Base-by-base conservation (phyloP, 441 rosid species). In the Kokia cookei region DNA sequence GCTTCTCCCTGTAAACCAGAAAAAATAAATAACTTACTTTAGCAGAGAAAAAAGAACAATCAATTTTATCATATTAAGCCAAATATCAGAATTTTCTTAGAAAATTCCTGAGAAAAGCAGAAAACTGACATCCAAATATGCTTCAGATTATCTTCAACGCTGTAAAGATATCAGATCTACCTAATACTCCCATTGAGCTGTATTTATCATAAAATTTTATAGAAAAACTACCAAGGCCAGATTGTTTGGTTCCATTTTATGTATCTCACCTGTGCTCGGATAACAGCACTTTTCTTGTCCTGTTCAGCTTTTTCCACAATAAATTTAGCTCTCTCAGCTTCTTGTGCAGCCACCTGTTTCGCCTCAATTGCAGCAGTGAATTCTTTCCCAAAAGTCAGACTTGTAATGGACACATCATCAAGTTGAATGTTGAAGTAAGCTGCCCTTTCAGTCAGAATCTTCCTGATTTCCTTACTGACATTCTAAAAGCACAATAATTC, bases 271-370 rank as follows among this genome's bases (percentile, higher is more conserved):
- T 94, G 86, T 2, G 98, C 97, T 70, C 97, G 87, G 79, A 94
- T 94, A 57, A 94, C 75, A 60, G 98, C 97, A 86, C 97, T 92
- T 83, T 40, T 90, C 87, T 90, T 92, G 84, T 93, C 98, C 61
- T 93, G 98, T 72, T 93, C 96, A 42, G 97, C 98, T 75, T 93
- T 93, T 75, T 93, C 96, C 17, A 89, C 97, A 2, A 92, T 87
- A 74, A 88, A 94, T 78, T 91, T 91, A 43, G 97, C 97, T 75
- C 97, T 82, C 86, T 90, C 97, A 67, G 95, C 97, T 73, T 92
- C 98, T 81, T 94, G 98, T 26, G 97, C 98, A 0, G 97, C 97
- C 73, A 94, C 97, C 76, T 94, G 97, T 61, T 92, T 94, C 35
- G 97, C 93, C 78, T 94, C 97, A 72, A 94, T 94, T 40, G 97